Conservation (phyloP, 2,329 filamentous ascomycete genomes). For the Tolypocladium album region DNA sequence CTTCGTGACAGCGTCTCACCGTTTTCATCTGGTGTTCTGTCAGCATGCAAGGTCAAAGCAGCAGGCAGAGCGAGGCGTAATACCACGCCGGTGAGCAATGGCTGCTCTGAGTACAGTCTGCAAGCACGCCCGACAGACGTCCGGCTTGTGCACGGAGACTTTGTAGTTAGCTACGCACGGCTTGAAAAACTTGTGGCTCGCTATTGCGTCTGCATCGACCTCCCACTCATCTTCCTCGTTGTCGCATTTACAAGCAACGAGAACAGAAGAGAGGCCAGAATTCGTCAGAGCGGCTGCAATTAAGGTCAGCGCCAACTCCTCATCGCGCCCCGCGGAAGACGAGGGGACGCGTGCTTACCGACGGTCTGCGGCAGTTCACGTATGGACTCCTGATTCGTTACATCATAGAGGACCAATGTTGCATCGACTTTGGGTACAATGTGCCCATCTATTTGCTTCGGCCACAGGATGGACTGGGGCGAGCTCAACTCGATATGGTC, state of each 20-base stretch:
- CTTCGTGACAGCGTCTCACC: slow-evolving; percentile 36
- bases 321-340: slow-evolving; percentile 3
- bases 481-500: slow-evolving; percentile 53
- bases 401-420: slow-evolving; percentile 79
- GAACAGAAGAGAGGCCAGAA: slow-evolving; percentile 62
- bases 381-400: slow-evolving; percentile 67
- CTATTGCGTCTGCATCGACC: slow-evolving; percentile 57
- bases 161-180: slow-evolving; percentile 64
- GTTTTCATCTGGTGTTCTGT: slow-evolving; percentile 22
- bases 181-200: slow-evolving; percentile 51
- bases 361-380: slow-evolving; percentile 63
- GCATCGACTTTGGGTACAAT: slow-evolving; percentile 70
- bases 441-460: slow-evolving; percentile 57
- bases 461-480: slow-evolving; percentile 50
- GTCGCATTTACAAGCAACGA: slow-evolving; percentile 89
- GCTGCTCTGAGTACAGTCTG: slow-evolving; percentile 64
- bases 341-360: slow-evolving; percentile 37
- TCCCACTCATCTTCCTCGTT: slow-evolving; percentile 58
- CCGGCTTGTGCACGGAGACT: slow-evolving; percentile 58
- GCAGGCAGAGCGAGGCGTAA: slow-evolving; percentile 20
- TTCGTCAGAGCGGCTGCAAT: slow-evolving; percentile 59
- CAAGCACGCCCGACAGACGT: slow-evolving; percentile 66
- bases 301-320: neutral
- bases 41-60: neutral
- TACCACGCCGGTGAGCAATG: slow-evolving; percentile 59